These are phyloP conservation scores for Antitrichia curtipendula DNA, from an alignment of 225 moss, liverwort and hornwort species.

Conservation along the genomic window DNA sequence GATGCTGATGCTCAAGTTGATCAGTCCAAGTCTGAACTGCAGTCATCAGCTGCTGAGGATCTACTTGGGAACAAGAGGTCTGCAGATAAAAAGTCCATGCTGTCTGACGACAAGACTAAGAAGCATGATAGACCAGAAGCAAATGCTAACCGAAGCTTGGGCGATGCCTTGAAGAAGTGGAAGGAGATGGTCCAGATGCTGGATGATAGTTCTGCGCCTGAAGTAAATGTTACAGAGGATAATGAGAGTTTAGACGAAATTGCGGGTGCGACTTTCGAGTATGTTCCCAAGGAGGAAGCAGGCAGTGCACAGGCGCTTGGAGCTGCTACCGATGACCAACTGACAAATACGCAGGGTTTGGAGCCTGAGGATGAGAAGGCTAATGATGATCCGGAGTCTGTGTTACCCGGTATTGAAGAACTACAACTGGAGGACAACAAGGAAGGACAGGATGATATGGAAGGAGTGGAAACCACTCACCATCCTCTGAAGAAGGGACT, in stretches of 20 bases:
- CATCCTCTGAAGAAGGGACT: constrained; percentile 24
- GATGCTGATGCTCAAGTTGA: constrained; percentile 43
- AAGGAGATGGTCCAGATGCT: constrained; percentile 80
- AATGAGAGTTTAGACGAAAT: constrained; percentile 30
- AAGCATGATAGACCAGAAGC: constrained; percentile 47
- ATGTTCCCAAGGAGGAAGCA: constrained; percentile 41
- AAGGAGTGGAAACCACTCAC: constrained; percentile 36
- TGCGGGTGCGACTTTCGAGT: constrained; percentile 48
- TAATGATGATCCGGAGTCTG: constrained; percentile 30
- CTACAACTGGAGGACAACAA: constrained; percentile 28
- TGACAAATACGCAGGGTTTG: constrained; percentile 30
- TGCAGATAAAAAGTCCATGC: constrained; percentile 16
- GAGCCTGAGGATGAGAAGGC: constrained; percentile 18
- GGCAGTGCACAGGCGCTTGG: constrained; percentile 72
- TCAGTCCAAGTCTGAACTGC: constrained; percentile 29
- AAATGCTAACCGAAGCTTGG: constrained; percentile 70
- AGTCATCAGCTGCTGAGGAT: constrained; percentile 43
- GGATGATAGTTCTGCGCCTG: constrained; percentile 29
- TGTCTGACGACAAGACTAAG: constrained; percentile 9
- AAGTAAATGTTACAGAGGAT: constrained; percentile 12
- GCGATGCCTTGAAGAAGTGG: constrained; percentile 90
- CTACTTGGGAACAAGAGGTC: constrained; percentile 41
- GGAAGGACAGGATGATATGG: constrained; percentile 25
- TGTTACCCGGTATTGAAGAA: constrained; percentile 31
- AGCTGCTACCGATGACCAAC: constrained; percentile 78